Conservation (phyloP, 129 eudicot genomes). For the Artemisia tridentata region DNA sequence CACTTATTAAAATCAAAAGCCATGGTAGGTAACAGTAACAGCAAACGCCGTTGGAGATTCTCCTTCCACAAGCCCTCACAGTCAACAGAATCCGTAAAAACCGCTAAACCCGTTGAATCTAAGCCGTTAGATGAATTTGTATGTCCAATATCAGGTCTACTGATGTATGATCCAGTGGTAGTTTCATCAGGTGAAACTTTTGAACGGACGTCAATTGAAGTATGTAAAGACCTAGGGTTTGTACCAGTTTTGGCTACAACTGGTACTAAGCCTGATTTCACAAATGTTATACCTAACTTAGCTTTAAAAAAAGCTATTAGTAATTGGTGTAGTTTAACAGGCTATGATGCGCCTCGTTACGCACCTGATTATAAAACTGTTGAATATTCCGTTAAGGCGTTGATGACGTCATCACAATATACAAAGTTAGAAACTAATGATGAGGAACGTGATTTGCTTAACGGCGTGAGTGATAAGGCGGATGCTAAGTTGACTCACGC, state of each 20-base stretch:
- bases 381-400: constrained; percentile 25
- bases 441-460: constrained; percentile 53
- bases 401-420: constrained; percentile 4
- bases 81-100: not conserved
- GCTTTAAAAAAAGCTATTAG: constrained; percentile 62
- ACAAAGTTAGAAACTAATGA: not conserved
- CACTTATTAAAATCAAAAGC: not conserved
- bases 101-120: no score
- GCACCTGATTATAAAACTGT: constrained; percentile 44
- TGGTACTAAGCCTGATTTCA: constrained; percentile 66
- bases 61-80: constrained; percentile 34
- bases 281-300: constrained; percentile 55
- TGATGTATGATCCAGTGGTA: constrained; percentile 78
- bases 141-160: constrained; percentile 64
- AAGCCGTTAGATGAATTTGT: constrained; percentile 55
- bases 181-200: constrained; percentile 84
- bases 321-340: constrained; percentile 60
- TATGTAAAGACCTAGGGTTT: constrained; percentile 50
- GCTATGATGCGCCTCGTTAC: constrained; percentile 30
- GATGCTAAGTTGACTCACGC: constrained; percentile 49
- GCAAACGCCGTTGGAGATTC: constrained; percentile 47
- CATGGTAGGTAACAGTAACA: constrained; percentile 59
- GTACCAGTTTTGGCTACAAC: constrained; percentile 46
- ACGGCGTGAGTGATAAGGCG: constrained; percentile 56
- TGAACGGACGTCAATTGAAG: constrained; percentile 54